Base-by-base conservation (phyloP, 371 early-diverging fungal genomes). In the Mortierella sp. region DNA sequence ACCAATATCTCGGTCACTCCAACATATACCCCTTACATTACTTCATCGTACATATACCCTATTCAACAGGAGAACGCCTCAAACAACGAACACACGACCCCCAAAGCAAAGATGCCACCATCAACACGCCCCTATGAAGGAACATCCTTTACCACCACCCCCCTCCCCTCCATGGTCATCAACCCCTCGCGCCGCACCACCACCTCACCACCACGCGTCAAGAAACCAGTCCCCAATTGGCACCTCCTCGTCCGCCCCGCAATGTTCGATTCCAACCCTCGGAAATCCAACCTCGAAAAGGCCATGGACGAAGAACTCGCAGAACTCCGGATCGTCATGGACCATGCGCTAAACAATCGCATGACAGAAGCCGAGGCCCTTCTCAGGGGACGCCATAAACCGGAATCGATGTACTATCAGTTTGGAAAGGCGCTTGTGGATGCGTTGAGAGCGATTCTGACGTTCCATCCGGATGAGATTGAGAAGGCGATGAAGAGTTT, bases 141-240 rank as follows among this genome's bases (percentile, higher is more conserved):
- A 27, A 24, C n/a, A 58, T 16, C 65, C 60, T 60, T 60, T 18
- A 60, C 60, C 12, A 63, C 63, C 18, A 35, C 63, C 14, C 63
- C 63, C 1, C 32, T 63, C 38, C 43, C 65, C 38, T 38, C 72
- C 11, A 32, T 63, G 8, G 32, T 48, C 70, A 80, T 81, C 70
- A 85, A 85, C 65, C 85, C 85, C n/a, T 79, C 85, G 3, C 79
- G 85, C 18, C 54, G 79, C 44, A 74, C 58, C 12, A 46, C 68
- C 16, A 24, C 71, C 0, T n/a, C 71, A 21, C 77, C 80, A 3
- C 75, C 75, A 16, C n/a, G 73, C 4, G 38, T 74, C 56, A 81
- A 76, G 70, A 85, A 81, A 32, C 79, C 79, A 3, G 79, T 85
- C 48, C 85, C 85, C 6, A 76, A 85, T 75, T 85, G 82, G 85